Base-by-base conservation (phyloP, 2,329 filamentous ascomycete species). In the Aspergillus clavatus region DNA sequence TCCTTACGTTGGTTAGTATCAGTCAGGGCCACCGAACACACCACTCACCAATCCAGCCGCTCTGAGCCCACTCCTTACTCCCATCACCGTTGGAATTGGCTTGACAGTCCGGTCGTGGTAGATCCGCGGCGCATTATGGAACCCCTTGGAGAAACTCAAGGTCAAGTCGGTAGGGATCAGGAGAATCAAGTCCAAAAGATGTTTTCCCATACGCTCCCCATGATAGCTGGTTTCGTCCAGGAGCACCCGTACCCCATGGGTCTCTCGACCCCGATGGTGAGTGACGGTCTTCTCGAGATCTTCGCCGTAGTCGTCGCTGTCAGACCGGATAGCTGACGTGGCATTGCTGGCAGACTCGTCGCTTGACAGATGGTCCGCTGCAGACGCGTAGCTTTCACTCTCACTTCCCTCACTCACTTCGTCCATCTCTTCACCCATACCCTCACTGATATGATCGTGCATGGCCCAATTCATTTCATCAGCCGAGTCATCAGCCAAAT, bases 91-190 rank as follows among this genome's bases (percentile, higher is more conserved):
- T 46, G 89, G 85, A 1, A 79, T 72, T n/a, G 85, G 84, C 7
- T 87, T 78, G 1, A 95, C 82, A 1, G 83, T 90, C 1, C 87
- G 82, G 57, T 95, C 89, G 33, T 89, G 86, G 61, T 95, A 95
- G 1, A 95, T 72, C 54, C 81, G 84, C 0, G 90, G 89, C 5
- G 87, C 84, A 57, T 95, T 95, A 61, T 91, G 85, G 62, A 95
- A 94, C 0, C 90, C 90, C 64, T 86, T 86, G 0, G 89, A 86
- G 28, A 95, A 69, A 1, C 86, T 86, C 33, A 95, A 70, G 31
- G 87, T 87, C 52, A 95, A 85, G 62, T 95, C 88, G 76, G 93
- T 84, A 0, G 89, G 90, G 1, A 84, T 84, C 56, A 86, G 87
- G 47, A 91, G 74, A 4, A 86, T 81, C n/a, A 86, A 83, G 8